Evolutionary conservation across 2,329 filamentous ascomycete species (phyloP).

Genomic region (Neodidymelliopsis sp.): DNA sequence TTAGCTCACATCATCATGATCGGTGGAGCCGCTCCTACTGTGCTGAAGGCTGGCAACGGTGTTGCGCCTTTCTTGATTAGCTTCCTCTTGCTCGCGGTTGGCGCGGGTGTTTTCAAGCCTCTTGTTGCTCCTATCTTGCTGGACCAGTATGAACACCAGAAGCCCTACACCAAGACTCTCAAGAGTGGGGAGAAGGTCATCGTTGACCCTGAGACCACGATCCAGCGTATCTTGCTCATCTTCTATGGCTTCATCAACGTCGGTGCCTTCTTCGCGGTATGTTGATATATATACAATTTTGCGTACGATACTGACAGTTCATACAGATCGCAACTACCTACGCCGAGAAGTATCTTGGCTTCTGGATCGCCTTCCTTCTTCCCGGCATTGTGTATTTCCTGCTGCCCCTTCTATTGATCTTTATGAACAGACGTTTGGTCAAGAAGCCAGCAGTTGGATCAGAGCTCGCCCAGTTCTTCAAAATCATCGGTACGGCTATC

Average conservation of each 20-base stretch:
- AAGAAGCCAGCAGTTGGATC: conserved; percentile 45
- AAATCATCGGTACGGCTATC: conserved; percentile 45
- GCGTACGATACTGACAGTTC: too few species aligned
- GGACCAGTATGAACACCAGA: conserved; percentile 55
- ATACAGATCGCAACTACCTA: conserved; percentile 45
- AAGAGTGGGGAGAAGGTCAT: conserved; percentile 40
- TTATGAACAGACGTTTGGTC: conserved; percentile 46
- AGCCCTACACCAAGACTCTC: conserved; percentile 53
- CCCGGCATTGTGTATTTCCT: conserved; percentile 44
- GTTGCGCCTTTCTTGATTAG: conserved; percentile 51
- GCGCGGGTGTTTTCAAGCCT: conserved; percentile 48
- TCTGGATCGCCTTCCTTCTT: conserved; percentile 51
- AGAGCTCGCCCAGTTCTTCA: conserved; percentile 43
- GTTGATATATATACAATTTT: too few species aligned
- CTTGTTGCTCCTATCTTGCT: conserved; percentile 55
- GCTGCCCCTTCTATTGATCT: conserved; percentile 31
- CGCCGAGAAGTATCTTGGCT: conserved; percentile 52
- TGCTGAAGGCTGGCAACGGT: conserved; percentile 46
- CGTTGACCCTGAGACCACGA: conserved; percentile 57
- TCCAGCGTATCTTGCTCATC: conserved; percentile 47
- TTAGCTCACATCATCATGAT: conserved; percentile 47
- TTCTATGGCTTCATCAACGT: conserved; percentile 40
- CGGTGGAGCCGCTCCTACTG: conserved; percentile 51
- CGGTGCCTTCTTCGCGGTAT: conserved; percentile 14
- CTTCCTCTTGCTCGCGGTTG: conserved; percentile 43